A percentile compares a stretch with the other conserved stretches of the same genome.
Evolutionary conservation across 2,329 filamentous ascomycete genomes (phyloP).

Genomic region (Mariannaea elegans): DNA sequence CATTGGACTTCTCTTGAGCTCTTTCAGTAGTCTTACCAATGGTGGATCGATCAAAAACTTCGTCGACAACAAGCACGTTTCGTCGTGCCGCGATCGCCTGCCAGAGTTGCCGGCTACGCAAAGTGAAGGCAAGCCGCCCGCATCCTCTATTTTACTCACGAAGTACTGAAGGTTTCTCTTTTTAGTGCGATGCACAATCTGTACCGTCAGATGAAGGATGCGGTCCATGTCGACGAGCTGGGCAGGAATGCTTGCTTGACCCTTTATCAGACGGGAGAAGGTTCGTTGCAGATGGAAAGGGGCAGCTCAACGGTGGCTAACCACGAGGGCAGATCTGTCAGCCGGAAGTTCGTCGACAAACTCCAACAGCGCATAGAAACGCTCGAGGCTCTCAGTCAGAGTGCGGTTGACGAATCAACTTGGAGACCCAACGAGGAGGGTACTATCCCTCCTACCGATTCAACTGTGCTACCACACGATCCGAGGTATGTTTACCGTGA

Average conservation of each 20-base stretch:
- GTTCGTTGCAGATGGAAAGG: not conserved
- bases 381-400: slow-evolving; percentile 18
- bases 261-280: slow-evolving; percentile 25
- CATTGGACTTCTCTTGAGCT: not conserved
- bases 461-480: not conserved
- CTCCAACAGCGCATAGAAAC: slow-evolving; percentile 25
- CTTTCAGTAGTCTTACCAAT: not conserved
- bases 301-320: not conserved
- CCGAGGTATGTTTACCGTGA: not conserved
- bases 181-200: slow-evolving; percentile 20
- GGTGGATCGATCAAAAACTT: slow-evolving; percentile 2
- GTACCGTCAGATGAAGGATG: slow-evolving; percentile 13
- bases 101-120: slow-evolving; percentile 21
- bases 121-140: slow-evolving; percentile 17
- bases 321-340: slow-evolving; percentile 8
- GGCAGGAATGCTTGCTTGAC: slow-evolving; percentile 21
- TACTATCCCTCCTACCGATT: not conserved
- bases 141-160: not conserved
- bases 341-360: slow-evolving; percentile 19
- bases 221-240: slow-evolving; percentile 19
- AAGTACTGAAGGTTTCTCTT: not conserved
- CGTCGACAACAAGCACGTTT: slow-evolving; percentile 9
- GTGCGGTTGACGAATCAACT: not conserved
- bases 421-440: not conserved
- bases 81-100: slow-evolving; percentile 19